Conservation (phyloP, 495 filamentous ascomycete genomes). For the Xylaria curta region DNA sequence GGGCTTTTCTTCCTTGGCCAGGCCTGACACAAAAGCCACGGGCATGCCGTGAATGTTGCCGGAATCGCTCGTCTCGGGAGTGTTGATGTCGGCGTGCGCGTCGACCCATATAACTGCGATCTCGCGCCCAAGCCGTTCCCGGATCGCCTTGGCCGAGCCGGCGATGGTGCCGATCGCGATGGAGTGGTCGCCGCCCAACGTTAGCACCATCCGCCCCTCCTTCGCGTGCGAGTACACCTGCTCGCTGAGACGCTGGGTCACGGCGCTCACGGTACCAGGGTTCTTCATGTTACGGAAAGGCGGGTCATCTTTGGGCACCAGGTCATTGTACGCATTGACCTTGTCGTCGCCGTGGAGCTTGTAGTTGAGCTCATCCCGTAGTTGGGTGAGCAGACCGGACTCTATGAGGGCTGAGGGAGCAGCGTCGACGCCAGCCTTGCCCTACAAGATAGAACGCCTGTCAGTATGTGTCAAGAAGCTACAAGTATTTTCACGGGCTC, state of each 20-base stretch:
- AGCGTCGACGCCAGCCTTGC: slow-evolving; percentile 90
- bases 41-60: slow-evolving; percentile 99
- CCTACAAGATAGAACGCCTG: slow-evolving; percentile 55
- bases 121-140: slow-evolving; percentile 79
- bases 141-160: slow-evolving; percentile 82
- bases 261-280: slow-evolving; percentile 84
- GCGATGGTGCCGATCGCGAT: slow-evolving; percentile 94
- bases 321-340: slow-evolving; percentile 81
- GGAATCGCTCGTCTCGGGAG: slow-evolving; percentile 84
- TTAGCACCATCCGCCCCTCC: slow-evolving; percentile 86
- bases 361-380: slow-evolving; percentile 86
- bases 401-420: slow-evolving; percentile 91
- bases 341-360: slow-evolving; percentile 81
- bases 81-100: slow-evolving; percentile 97
- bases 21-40: slow-evolving; percentile 85
- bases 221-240: slow-evolving; percentile 90
- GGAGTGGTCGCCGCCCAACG: slow-evolving; percentile 93
- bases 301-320: slow-evolving; percentile 76
- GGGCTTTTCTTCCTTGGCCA: slow-evolving; percentile 73
- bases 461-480: slow-evolving; percentile 20
- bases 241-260: slow-evolving; percentile 77
- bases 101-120: slow-evolving; percentile 98
- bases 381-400: slow-evolving; percentile 82
- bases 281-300: slow-evolving; percentile 91
- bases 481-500: slow-evolving; percentile 4